Evolutionary conservation across 768 basidiomycete genomes (phyloP), one percentile per base, ranked within the genome.

Genomic region (Trametes sanguinea): DNA sequence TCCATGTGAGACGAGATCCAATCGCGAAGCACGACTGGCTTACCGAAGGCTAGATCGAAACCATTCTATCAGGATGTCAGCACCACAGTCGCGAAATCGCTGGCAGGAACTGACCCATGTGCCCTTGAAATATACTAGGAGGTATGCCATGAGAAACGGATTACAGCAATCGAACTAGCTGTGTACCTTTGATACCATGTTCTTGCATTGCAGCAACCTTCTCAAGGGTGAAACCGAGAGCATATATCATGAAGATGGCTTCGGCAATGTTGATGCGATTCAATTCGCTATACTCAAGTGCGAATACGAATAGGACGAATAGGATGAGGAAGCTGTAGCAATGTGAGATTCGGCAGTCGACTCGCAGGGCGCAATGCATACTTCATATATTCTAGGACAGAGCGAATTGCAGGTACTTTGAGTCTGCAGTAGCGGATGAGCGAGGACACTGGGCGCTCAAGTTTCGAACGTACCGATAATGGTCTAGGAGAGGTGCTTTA

Each of bases 201-300:
- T 98, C 95, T 72, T 97, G 92, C 88, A 96, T 94, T 3, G 94
- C 89, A 22, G 95, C 95, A 8, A 95, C 77, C 72, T 94, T 96
- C 72, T 98, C 95, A 17, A 98, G 79, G 0, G 92, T 85, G 73
- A 97, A 98, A 0, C 95, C 95, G 67, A 87, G 75, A 1, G 84
- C 80, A 69, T 88, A 90, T 3, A 86, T 54, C 85, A 97, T 94
- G 73, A 98, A 98, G 1, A 83, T 50, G 1, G 81, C 67, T 71
- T 98, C 95, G 3, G 84, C 72, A 1, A 68, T 59, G 70, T 94
- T 95, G 65, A 98, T 73, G 33, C 61, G 74, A 47, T 88, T 77
- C 22, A 79, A 74, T 53, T 87, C 80, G 64, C 85, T 86, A 63
- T 84, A 82, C 75, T 98, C 90, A 10, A 96, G 87, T 6, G 92